Evolutionary conservation across 2,329 filamentous ascomycete genomes (phyloP), one percentile per base, ranked within the genome.

Genomic region (Phoma sp.): DNA sequence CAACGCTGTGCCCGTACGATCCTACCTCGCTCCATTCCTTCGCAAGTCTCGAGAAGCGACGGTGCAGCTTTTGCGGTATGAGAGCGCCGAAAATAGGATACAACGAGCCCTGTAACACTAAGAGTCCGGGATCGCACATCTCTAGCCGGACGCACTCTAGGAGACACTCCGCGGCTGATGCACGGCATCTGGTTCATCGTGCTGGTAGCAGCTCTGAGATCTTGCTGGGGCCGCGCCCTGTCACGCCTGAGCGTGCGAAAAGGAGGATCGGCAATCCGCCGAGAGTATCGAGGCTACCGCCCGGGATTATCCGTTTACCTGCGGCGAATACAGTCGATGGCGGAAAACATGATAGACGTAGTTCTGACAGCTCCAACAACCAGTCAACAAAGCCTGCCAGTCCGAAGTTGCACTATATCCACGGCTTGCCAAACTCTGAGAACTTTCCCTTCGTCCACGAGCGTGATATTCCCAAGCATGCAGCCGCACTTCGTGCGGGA

Each of bases 371-470:
- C n/a, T n/a, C n/a, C n/a, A n/a, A n/a, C n/a, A n/a, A n/a, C n/a
- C n/a, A n/a, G n/a, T n/a, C n/a, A n/a, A 38, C 21, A 18, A 55
- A 51, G 38, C 48, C 59, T 17, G 42, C 32, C 3, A 61, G 51
- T 17, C 67, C 65, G 6, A 65, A 59, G 40, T 33, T 72, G 5
- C 65, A 72, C 40, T 53, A 63, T 28, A 25, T 68, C 9, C 59
- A 56, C 42, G 53, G 53, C 25, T 46, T 67, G 26, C 54, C 62
- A 5, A 30, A 49, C 20, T 43, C 62, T 12, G 56, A 63, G 18
- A 43, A 58, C 7, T 53, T 65, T 32, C 67, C 68, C 0, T 72
- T 66, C 28, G 53, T 68, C 1, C 63, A 62, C 15, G 59, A 53
- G 23, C 48, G 43, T 14, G 67, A 70, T 39, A 54, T 66, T 12